Percentiles rank a stretch among this genome's conserved stretches.
Evolutionary conservation across 140 eudicot genomes (phyloP).

Genomic region (Flaveria floridana): DNA sequence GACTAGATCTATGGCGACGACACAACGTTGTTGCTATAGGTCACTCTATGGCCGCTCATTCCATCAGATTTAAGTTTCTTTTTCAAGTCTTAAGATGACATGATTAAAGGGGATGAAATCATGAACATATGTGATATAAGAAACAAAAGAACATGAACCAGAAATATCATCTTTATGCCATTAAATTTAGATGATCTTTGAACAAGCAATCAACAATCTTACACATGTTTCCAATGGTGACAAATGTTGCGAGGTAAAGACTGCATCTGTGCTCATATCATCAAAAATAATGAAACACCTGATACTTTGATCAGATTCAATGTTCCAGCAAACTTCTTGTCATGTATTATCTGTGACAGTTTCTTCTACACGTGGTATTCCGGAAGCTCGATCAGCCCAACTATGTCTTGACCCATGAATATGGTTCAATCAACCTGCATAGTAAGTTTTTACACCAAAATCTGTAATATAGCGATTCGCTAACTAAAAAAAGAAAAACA

Average conservation of each 20-base stretch:
- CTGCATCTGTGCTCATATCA: conserved; percentile 76
- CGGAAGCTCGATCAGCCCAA: conserved; percentile 81
- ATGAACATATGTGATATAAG: too few relatives aligned
- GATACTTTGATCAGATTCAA: conserved; percentile 66
- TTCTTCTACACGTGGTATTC: conserved; percentile 81
- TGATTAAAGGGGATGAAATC: too few relatives aligned
- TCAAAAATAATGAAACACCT: conserved; percentile 87
- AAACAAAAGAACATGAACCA: too few relatives aligned
- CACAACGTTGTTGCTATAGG: too few relatives aligned
- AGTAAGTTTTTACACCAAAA: neutral
- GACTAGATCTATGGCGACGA: too few relatives aligned
- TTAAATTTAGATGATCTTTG: conserved; percentile 85
- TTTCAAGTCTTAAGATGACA: too few relatives aligned
- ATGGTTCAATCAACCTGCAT: conserved; percentile 92
- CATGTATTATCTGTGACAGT: conserved; percentile 86
- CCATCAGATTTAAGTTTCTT: too few relatives aligned
- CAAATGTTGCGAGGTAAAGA: conserved; percentile 72
- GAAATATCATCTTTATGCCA: conserved; percentile 42
- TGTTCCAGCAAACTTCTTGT: conserved; percentile 88
- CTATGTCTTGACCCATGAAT: conserved; percentile 83
- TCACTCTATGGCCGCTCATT: too few relatives aligned
- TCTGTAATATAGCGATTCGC: too few relatives aligned
- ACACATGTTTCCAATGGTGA: conserved; percentile 73
- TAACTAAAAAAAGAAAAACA: too few relatives aligned
- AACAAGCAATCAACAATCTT: conserved; percentile 88